Conservation (phyloP, 2,329 filamentous ascomycete species). For the Microdochium paspali region DNA sequence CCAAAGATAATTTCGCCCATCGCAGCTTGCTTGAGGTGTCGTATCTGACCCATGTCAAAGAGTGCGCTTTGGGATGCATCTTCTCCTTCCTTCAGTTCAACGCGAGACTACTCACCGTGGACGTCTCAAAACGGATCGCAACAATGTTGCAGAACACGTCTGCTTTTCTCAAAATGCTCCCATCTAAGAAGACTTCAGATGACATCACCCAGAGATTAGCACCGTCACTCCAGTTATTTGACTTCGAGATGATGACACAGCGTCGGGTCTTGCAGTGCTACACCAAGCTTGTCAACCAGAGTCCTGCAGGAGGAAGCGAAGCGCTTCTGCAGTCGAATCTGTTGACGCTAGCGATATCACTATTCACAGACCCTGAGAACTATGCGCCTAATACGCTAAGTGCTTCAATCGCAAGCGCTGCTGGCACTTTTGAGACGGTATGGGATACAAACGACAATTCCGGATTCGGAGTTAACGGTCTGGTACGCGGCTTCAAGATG, state of each 20-base stretch:
- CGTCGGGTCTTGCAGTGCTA: slow-evolving; percentile 92
- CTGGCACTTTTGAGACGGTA: slow-evolving; percentile 82
- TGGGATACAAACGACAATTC: slow-evolving; percentile 95
- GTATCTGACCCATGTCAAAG: slow-evolving; percentile 87
- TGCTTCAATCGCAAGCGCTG: slow-evolving; percentile 82
- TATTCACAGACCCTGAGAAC: slow-evolving; percentile 88
- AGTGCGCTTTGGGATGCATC: slow-evolving; percentile 87
- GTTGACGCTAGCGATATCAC: slow-evolving; percentile 77
- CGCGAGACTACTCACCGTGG: slow-evolving; percentile 78
- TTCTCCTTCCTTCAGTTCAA: slow-evolving; percentile 92
- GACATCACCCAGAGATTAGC: slow-evolving; percentile 78
- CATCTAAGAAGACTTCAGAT: slow-evolving; percentile 74
- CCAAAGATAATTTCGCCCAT: slow-evolving; percentile 80
- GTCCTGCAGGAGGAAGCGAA: slow-evolving; percentile 76
- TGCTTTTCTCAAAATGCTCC: slow-evolving; percentile 76
- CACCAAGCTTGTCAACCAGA: slow-evolving; percentile 80
- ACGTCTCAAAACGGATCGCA: slow-evolving; percentile 87
- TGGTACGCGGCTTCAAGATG: slow-evolving; percentile 70
- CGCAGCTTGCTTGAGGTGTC: slow-evolving; percentile 81
- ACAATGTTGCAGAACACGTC: slow-evolving; percentile 94
- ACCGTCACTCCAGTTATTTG: slow-evolving; percentile 78
- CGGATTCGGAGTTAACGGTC: slow-evolving; percentile 83
- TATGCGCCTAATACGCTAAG: slow-evolving; percentile 79
- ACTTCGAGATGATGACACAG: slow-evolving; percentile 88
- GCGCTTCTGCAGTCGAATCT: slow-evolving; percentile 85